phyloP scores from a whole-genome alignment of 2,329 filamentous ascomycete species.

The Pseudocercospora pini-densiflorae region DNA sequence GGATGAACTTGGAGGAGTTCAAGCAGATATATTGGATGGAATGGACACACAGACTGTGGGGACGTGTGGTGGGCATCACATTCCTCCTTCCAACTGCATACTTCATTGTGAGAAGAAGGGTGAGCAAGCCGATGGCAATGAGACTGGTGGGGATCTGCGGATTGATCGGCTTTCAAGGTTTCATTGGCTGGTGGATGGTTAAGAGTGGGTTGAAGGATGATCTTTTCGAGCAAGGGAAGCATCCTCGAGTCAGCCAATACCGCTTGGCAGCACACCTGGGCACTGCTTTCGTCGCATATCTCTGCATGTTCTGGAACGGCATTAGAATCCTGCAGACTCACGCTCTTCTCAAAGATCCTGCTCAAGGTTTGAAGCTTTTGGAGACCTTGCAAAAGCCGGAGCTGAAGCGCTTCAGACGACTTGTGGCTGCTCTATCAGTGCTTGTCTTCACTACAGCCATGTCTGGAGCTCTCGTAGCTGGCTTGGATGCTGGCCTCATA shows the following conservation, averaged over 20 bases:
- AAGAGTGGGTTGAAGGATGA: constrained; percentile 95
- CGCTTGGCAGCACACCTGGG: constrained; percentile 86
- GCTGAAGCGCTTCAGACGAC: constrained; percentile 74
- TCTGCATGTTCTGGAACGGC: constrained; percentile 90
- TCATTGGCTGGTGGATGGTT: constrained; percentile 99
- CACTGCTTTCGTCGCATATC: constrained; percentile 90
- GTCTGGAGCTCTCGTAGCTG: constrained; percentile 91
- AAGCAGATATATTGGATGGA: constrained; percentile 99
- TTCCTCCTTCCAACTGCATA: constrained; percentile 89
- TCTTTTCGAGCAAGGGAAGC: constrained; percentile 85
- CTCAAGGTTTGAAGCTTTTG: constrained; percentile 60
- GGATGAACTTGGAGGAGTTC: constrained; percentile 92
- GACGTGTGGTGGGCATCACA: constrained; percentile 84
- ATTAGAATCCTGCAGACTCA: constrained; percentile 81
- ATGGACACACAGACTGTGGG: constrained; percentile 95
- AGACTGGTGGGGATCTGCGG: constrained; percentile 82
- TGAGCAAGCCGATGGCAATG: constrained; percentile 76
- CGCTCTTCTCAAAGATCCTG: constrained; percentile 68
- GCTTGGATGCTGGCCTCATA: constrained; percentile 93
- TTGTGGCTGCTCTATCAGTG: constrained; percentile 69
- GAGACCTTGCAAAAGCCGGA: constrained; percentile 67
- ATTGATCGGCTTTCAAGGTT: constrained; percentile 91
- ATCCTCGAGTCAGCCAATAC: constrained; percentile 94
- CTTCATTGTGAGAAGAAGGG: constrained; percentile 79
- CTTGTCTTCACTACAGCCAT: constrained; percentile 90